Base-by-base conservation (phyloP, 1,284 basidiomycete genomes). In the Leccinum subrobustum region DNA sequence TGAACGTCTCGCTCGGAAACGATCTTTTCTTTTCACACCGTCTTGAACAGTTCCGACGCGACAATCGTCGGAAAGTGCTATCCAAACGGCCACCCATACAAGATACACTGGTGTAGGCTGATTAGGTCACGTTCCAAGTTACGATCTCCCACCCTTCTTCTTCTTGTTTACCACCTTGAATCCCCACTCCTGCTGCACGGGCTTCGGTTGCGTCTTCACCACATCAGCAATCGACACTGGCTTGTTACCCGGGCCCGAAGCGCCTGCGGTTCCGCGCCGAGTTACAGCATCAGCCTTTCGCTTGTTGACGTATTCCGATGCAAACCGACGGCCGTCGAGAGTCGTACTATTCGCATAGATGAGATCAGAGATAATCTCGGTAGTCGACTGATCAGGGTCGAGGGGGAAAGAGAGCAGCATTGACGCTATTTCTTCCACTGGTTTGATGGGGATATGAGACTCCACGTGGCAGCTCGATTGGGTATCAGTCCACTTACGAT, bases 331-430 rank as follows among this genome's bases (percentile, higher is more conserved):
- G 1, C 97, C 97, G 70, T 99, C 95, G 47, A 99, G 83, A 2
- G 93, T 99, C 25, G 93, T 92, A 68, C 92, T 95, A 69, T 92
- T 95, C 44, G 93, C 91, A 72, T 99, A 99, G 59, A 99, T 93
- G 50, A 89, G 80, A 72, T 97, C 95, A 20, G 91, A 90, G 64
- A 98, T 96, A 71, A 96, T 89, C 76, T 97, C 95, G 44, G 89
- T 77, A 1, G 91, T 91, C 4, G 87, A 83, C 44, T 86, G 77
- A 65, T 95, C 92, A 11, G 93, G 91, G 67, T 97, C 94, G 51
- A 96, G 75, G 6, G 95, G 92, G 81, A 97, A 96, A 1, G 90
- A 87, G 27, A 97, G 82, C 20, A 96, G 78, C 91, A 98, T 96
- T 52, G 89, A 87, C 70, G 93, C 88, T 71, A 97, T 94, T 67